Evolutionary conservation across 805 yeast species (phyloP).

Genomic region (Ogataea glucozyma): DNA sequence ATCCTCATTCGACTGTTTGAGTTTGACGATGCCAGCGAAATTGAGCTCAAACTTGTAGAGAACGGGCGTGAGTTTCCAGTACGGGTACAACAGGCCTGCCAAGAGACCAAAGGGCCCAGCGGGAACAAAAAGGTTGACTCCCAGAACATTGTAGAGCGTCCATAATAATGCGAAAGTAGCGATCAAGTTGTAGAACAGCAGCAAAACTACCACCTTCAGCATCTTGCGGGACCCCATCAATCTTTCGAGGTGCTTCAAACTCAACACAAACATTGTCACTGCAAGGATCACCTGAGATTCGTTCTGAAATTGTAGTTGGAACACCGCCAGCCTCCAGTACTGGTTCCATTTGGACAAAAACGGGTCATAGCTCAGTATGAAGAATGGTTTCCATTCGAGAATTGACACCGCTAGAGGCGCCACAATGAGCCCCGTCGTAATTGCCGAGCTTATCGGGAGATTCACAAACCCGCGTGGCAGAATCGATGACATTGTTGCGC

Average conservation of each 20-base stretch:
- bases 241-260: slow-evolving; percentile 57
- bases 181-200: slow-evolving; percentile 49
- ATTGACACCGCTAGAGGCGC: slow-evolving; percentile 45
- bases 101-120: slow-evolving; percentile 46
- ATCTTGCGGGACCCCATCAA: slow-evolving; percentile 57
- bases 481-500: slow-evolving; percentile 27
- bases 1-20: slow-evolving; percentile 20
- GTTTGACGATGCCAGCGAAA: slow-evolving; percentile 30
- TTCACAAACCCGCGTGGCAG: slow-evolving; percentile 35
- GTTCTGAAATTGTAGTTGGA: slow-evolving; percentile 55
- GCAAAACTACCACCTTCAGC: slow-evolving; percentile 44
- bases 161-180: slow-evolving; percentile 38
- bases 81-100: slow-evolving; percentile 41
- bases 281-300: slow-evolving; percentile 57
- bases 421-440: slow-evolving; percentile 38
- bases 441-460: slow-evolving; percentile 42
- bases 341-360: slow-evolving; percentile 55
- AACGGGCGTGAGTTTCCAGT: slow-evolving; percentile 42
- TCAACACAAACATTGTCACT: slow-evolving; percentile 47
- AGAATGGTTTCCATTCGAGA: slow-evolving; percentile 44
- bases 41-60: slow-evolving; percentile 40
- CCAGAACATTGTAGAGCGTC: slow-evolving; percentile 31
- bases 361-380: slow-evolving; percentile 50
- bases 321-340: slow-evolving; percentile 53
- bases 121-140: slow-evolving; percentile 44